Percentiles rank a stretch among this genome's conserved stretches.
Conservation (phyloP, 2,329 filamentous ascomycete species). For the Grosmannia serpens region DNA sequence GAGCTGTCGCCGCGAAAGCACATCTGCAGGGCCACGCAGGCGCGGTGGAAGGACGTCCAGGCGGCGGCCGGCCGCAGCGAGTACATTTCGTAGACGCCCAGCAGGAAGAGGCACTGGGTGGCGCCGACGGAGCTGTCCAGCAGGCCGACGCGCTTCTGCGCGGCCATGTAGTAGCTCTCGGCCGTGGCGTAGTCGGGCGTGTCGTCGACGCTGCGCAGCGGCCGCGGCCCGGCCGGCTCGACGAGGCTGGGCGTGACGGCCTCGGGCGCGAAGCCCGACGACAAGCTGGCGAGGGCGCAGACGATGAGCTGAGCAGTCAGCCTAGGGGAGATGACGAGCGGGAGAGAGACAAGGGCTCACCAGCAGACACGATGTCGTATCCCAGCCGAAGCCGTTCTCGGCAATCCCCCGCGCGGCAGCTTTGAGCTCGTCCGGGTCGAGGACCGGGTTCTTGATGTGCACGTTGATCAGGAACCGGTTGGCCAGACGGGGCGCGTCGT, state of each 20-base stretch:
- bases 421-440: conserved; percentile 18
- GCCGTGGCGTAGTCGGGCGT: not conserved
- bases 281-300: not conserved
- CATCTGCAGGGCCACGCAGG: not conserved
- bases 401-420: conserved; percentile 13
- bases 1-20: not conserved
- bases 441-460: conserved; percentile 25
- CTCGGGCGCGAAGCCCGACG: not conserved
- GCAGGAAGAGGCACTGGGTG: conserved; percentile 4
- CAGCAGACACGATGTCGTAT: conserved; percentile 20
- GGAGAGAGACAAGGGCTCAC: not conserved
- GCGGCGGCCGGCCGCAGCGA: conserved; percentile 2
- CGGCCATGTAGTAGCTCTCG: conserved; percentile 3
- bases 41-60: conserved; percentile 3
- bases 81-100: conserved; percentile 8
- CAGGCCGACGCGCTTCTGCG: not conserved
- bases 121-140: not conserved
- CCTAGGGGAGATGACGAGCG: not conserved
- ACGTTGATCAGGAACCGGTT: conserved; percentile 21
- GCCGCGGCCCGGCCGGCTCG: not conserved
- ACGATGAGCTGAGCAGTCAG: not conserved
- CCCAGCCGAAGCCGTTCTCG: conserved; percentile 20
- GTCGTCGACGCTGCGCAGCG: not conserved
- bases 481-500: conserved; percentile 18
- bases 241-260: not conserved